Evolutionary conservation across 164 flowering plant genomes (phyloP), one percentile per base, ranked within the genome.

Genomic region (Vitis rupestris): DNA sequence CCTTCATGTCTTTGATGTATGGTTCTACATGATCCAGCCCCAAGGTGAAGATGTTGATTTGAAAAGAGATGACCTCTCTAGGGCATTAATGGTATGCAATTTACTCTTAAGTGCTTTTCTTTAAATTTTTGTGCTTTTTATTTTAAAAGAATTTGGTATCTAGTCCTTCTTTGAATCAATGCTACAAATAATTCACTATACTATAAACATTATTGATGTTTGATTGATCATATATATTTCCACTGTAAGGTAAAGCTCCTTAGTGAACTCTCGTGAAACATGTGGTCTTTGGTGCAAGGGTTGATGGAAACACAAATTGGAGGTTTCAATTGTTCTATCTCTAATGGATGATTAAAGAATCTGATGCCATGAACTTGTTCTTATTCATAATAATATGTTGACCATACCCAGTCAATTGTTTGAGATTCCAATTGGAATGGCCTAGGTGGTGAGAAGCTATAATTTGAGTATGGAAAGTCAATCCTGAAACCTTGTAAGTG

Each of bases 21-120:
- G 44, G 44, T 37, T 37, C 44, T 37, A 37, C 0, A 37, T 37
- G 44, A 37, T 37, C 68, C 86, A 93, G 99, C 81, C 82, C 49
- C 80, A 82, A 70, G 78, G 64, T 71, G 91, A 89, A 70, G 90
- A 84, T 61, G 51, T 76, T 77, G 87, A 76, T 74, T 73, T 89
- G 69, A 90, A 74, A 76, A 90, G 89, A 78, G 93, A 93, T 70
- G 91, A 90, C 47, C 88, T 95, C 16, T 86, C 98, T 70, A 80
- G 75, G 82, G 89, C 90, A n/a, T 70, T 95, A 66, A 93, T 93
- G 99, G 99, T 95, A 88, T 67, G 89, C 59, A 10, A 58, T 52
- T 17, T 30, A 47, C 14, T 59, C 61, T 23, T 23, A 2, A 37
- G n/a, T 61, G n/a, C 37, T 71, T 61, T 17, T 6, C 47, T 59